Base-by-base conservation (phyloP, 2,329 filamentous ascomycete genomes). In the Aspergillus sp. region DNA sequence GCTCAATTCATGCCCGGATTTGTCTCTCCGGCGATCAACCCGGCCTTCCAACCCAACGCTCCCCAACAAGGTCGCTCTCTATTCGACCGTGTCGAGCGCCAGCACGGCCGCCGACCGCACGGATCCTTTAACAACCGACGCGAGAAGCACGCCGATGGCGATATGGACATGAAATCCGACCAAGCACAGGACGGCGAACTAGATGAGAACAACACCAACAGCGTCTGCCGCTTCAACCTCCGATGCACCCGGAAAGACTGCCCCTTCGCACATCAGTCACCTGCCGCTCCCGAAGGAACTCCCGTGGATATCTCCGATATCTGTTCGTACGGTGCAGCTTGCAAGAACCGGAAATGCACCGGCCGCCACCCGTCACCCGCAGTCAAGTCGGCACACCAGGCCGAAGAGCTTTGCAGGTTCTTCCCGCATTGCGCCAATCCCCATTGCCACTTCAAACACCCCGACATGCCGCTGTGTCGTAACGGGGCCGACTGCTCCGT, bases 301-400 rank as follows among this genome's bases (percentile, higher is more conserved):
- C 84, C 87, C 0, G 82, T 98, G 59, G 95, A 98, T 74, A 83
- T 93, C 66, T 85, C 83, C 59, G 92, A 96, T 69, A 82, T 84
- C 18, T 99, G 95, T 80, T 85, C 85, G 18, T 98, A 90, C 69
- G 94, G 92, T 20, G 92, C 87, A 2, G 92, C 92, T 9, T 99
- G 95, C 86, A 96, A 95, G 79, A 99, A 98, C 82, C 85, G 87
- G 70, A 98, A 98, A 79, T 99, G 95, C 72, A 90, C 90, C 9
- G 93, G 85, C 31, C 90, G 92, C 60, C 95, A 99, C 75, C 95
- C 95, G 2, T 97, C 93, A 6, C 95, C 95, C 1, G 92, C 94
- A 6, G 85, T 90, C 67, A 91, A 87, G 73, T 80, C 85, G 54
- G 87, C 88, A 26, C 91, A 94, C 73, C 90, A 96, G 77, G 84